Percentiles rank a stretch among this genome's conserved stretches.
Conservation (phyloP, 768 basidiomycete genomes). For the Calocybe indica region DNA sequence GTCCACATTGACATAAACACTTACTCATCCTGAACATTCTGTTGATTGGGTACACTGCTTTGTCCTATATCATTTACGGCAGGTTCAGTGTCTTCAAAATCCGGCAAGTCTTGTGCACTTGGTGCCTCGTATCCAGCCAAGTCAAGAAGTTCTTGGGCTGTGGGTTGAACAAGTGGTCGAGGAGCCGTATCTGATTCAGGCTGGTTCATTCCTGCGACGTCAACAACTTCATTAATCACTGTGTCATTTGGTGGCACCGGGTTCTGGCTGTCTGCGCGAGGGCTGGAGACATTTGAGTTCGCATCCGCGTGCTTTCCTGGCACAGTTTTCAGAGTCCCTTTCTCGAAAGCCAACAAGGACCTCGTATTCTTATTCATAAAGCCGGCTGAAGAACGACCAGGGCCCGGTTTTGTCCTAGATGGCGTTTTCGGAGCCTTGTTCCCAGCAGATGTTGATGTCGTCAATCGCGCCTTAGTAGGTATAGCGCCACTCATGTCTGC, state of each 20-base stretch:
- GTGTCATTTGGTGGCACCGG: background rate
- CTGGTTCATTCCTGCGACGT: constrained; percentile 6
- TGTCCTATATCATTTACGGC: too few relatives aligned
- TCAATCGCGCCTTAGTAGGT: constrained; percentile 42
- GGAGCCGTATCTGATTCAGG: background rate
- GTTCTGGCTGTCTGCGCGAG: background rate
- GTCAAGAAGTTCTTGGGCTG: constrained; percentile 40
- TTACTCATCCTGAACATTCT: too few relatives aligned
- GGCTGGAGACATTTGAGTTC: background rate
- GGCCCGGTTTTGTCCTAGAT: constrained; percentile 34
- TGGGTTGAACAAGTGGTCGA: constrained; percentile 17
- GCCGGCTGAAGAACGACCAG: constrained; percentile 44
- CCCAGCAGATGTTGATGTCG: constrained; percentile 13
- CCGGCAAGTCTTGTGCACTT: constrained; percentile 38
- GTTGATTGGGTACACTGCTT: too few relatives aligned
- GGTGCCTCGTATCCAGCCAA: constrained; percentile 39
- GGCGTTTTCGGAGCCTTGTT: constrained; percentile 7
- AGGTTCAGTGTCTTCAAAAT: constrained; percentile 42
- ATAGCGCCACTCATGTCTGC: constrained; percentile 32
- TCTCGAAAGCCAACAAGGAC: constrained; percentile 49
- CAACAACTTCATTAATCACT: background rate
- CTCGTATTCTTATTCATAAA: constrained; percentile 33
- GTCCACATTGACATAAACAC: too few relatives aligned
- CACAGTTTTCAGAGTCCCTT: constrained; percentile 44
- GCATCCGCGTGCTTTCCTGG: constrained; percentile 32